A percentile compares a stretch with the other conserved stretches of the same genome.
These are phyloP conservation scores for Suillus sp. DNA, from an alignment of 768 basidiomycete genomes.

Conservation along the genomic window DNA sequence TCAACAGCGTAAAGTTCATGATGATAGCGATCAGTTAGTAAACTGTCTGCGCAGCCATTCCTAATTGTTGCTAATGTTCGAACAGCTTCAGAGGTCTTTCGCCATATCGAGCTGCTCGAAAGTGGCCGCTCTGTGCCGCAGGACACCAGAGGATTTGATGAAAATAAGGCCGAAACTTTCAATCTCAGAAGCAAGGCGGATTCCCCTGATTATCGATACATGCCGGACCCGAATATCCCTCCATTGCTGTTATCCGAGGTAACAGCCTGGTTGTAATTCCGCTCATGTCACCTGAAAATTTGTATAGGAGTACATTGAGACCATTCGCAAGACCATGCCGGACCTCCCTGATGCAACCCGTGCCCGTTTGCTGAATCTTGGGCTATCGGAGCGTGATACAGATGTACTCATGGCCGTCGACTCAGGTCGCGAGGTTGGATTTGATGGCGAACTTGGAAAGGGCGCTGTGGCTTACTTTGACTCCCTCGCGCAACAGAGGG, in stretches of 20 bases:
- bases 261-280: conserved; percentile 19
- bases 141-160: conserved; percentile 92
- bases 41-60: neutral
- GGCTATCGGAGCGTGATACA: conserved; percentile 63
- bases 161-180: conserved; percentile 79
- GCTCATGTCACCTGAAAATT: neutral
- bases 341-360: conserved; percentile 72
- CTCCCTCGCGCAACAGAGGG: conserved; percentile 50
- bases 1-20: conserved; percentile 89
- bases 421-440: conserved; percentile 58
- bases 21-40: conserved; percentile 78
- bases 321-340: conserved; percentile 59
- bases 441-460: conserved; percentile 53
- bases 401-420: conserved; percentile 80
- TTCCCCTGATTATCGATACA: conserved; percentile 94
- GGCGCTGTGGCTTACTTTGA: conserved; percentile 85
- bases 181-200: conserved; percentile 87
- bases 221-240: conserved; percentile 96
- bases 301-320: conserved; percentile 62
- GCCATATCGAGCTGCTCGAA: conserved; percentile 68
- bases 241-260: conserved; percentile 62
- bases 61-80: neutral
- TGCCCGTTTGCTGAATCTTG: conserved; percentile 54
- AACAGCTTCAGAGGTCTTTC: conserved; percentile 78
- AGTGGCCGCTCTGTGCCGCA: conserved; percentile 54